Base-by-base conservation (phyloP, 2,329 filamentous ascomycete genomes). In the Davidsoniella eucalypti region DNA sequence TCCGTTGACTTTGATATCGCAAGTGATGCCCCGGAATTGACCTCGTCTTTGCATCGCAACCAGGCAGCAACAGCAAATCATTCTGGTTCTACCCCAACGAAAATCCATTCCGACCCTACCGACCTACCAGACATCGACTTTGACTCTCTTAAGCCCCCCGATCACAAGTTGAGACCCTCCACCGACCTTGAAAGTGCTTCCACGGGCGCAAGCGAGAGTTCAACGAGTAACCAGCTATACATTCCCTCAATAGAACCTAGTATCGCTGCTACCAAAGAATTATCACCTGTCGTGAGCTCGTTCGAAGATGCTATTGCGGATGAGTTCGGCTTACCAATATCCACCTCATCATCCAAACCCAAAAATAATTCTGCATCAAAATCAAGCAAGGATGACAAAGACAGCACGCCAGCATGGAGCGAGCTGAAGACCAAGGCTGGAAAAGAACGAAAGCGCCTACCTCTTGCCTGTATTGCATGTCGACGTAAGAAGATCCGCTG, bases 401-500 rank as follows among this genome's bases (percentile, higher is more conserved):
- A 70, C 47, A 68, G 72, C 7, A 68, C 73, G 7, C 79, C 82
- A 12, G 70, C 80, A 12, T 90, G 84, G 84, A 88, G 78, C 58
- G 84, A 90, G 61, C 69, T 88, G 55, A 90, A 90, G 64, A 90
- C 84, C 3, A 90, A 90, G 64, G 92, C 92, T 2, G 92, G 92
- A 14, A 98, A 96, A 64, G 92, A 96, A 63, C 78, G 92, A 48
- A 96, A 96, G 65, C 76, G 92, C 41, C 68, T 98, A 33, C 92
- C 92, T 2, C 70, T 96, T 48, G 92, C 92, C 14, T 98, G 92
- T 62, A 95, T 96, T 59, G 88, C 88, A 37, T 98, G 92, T 61
- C 78, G 92, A 33, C 76, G 92, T 59, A 98, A 98, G 69, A 98
- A 98, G 70, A 96, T 98, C 55, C 80, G 90, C 49, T 98, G 92